phyloP scores from a whole-genome alignment of 2,329 filamentous ascomycete species.

The Xenoacremonium recifei region DNA sequence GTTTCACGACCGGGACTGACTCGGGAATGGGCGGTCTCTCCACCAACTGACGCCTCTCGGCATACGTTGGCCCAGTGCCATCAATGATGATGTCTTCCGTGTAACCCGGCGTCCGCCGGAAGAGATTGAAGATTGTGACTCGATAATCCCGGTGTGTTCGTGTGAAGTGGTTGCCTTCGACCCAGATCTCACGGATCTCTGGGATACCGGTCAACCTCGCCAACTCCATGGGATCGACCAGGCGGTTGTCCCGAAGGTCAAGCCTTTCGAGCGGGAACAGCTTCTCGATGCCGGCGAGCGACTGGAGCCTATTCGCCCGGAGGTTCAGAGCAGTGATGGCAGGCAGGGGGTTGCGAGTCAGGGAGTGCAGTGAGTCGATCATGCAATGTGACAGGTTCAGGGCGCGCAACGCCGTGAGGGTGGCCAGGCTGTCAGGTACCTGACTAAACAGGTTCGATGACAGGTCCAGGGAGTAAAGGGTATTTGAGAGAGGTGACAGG shows the following conservation, averaged over 20 bases:
- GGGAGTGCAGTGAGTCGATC: constrained; percentile 90
- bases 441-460: constrained; percentile 93
- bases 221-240: constrained; percentile 89
- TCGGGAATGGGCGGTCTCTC: constrained; percentile 77
- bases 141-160: constrained; percentile 84
- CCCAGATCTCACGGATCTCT: constrained; percentile 88
- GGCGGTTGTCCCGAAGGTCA: constrained; percentile 84
- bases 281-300: constrained; percentile 86
- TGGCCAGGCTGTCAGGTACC: constrained; percentile 86
- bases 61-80: constrained; percentile 75
- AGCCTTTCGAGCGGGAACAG: constrained; percentile 85
- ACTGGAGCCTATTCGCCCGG: constrained; percentile 81
- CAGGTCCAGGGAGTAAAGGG: constrained; percentile 86
- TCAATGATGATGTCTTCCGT: constrained; percentile 90
- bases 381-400: constrained; percentile 95
- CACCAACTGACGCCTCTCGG: constrained; percentile 79
- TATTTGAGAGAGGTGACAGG: constrained; percentile 79
- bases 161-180: constrained; percentile 88
- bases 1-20: constrained; percentile 75
- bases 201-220: constrained; percentile 87
- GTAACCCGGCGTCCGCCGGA: constrained; percentile 85
- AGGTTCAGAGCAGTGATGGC: constrained; percentile 93
- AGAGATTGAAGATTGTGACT: constrained; percentile 92
- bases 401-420: constrained; percentile 81
- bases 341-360: constrained; percentile 81